Percentiles rank a stretch among this genome's conserved stretches.
phyloP scores from a whole-genome alignment of 1,139 yeast species.

The Entelexis paramagnoliae region DNA sequence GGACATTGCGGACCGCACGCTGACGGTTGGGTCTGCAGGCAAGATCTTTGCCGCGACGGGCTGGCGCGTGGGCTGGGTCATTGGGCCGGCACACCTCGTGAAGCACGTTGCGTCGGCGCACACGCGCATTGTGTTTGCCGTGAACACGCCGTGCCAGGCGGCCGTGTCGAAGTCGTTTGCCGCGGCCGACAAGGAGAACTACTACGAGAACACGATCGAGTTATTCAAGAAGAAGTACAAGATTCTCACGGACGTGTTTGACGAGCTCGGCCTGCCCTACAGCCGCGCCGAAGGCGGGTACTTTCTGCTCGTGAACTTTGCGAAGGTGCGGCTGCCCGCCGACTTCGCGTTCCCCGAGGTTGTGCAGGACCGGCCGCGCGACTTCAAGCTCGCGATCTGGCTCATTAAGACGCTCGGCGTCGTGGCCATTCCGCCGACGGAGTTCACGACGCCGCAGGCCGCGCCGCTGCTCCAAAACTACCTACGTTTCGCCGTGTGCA shows the following conservation, averaged over 20 bases:
- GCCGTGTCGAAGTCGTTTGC: conserved; percentile 73
- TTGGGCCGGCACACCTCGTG: conserved; percentile 74
- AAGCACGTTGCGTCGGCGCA: conserved; percentile 82
- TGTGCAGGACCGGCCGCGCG: conserved; percentile 58
- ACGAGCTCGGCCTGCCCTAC: conserved; percentile 78
- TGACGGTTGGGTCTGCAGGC: conserved; percentile 95
- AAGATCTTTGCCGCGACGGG: conserved; percentile 97
- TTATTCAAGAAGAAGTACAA: conserved; percentile 61
- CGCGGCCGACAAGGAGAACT: conserved; percentile 49
- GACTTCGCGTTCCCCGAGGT: conserved; percentile 64
- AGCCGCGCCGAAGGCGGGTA: conserved; percentile 89
- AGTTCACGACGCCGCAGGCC: conserved; percentile 62
- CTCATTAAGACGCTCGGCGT: conserved; percentile 84
- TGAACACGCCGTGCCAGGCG: conserved; percentile 90
- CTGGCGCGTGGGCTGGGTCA: conserved; percentile 95
- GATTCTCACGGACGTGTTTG: conserved; percentile 65
- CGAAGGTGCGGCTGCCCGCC: conserved; percentile 66
- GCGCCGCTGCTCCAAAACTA: conserved; percentile 73
- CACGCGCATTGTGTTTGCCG: conserved; percentile 79
- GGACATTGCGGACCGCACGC: conserved; percentile 64
- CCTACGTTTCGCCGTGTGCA: conserved; percentile 90
- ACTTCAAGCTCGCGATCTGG: conserved; percentile 87
- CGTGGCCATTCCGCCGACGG: conserved; percentile 94
- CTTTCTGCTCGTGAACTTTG: conserved; percentile 76
- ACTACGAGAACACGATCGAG: conserved; percentile 58